Evolutionary conservation across 2,329 filamentous ascomycete species (phyloP).

Genomic region (Apiospora arundinis): DNA sequence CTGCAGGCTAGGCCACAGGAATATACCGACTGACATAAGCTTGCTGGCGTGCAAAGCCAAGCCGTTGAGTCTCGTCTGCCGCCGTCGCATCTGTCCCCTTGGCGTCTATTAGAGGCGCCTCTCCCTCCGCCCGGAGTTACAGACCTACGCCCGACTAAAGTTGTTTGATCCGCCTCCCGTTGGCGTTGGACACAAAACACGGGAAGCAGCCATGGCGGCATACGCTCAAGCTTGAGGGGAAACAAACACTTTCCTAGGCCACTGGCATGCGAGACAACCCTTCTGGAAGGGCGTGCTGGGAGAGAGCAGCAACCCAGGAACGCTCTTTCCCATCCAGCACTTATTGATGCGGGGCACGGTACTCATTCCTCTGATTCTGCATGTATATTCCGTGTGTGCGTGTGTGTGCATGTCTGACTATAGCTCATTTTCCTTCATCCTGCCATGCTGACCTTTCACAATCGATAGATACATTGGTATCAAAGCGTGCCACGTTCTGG

Average conservation of each 20-base stretch:
- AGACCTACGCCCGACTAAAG: not conserved
- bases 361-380: not conserved
- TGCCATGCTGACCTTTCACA: not conserved
- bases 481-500: not conserved
- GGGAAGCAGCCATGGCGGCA: not conserved
- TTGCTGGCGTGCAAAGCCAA: slow-evolving; percentile 3
- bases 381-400: not conserved
- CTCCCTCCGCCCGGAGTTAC: not conserved
- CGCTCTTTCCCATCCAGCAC: not conserved
- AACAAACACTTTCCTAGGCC: not conserved
- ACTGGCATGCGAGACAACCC: not conserved
- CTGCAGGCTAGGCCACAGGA: not conserved
- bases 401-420: not conserved
- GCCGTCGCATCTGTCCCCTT: not conserved
- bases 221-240: not conserved
- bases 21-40: not conserved
- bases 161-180: not conserved
- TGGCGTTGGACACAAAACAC: not conserved
- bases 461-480: not conserved
- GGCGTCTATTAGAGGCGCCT: slow-evolving; percentile 1
- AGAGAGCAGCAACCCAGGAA: not conserved
- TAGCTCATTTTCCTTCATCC: not conserved
- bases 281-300: not conserved
- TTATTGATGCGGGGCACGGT: too few species aligned
- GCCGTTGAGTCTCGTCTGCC: slow-evolving; percentile 4